Base-by-base conservation (phyloP, 805 yeast species). In the Kazachstania viticola region DNA sequence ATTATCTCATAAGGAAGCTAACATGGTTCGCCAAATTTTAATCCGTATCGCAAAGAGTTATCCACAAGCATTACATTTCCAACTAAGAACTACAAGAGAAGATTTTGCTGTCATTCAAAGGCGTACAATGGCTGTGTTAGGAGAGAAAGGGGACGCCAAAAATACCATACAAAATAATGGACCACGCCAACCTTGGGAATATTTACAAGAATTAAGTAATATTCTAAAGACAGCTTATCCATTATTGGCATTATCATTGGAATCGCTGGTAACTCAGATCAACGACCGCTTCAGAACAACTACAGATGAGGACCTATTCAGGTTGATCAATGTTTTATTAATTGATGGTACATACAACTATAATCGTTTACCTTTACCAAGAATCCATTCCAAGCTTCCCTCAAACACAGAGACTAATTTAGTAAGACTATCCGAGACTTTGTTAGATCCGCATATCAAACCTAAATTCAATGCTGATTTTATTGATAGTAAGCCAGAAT, bases 51-150 rank as follows among this genome's bases (percentile, higher is more conserved):
- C 98, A 1, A 91, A 91, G 62, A 78, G 85, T 32, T 93, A 81
- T 59, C 99, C 99, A 1, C 99, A 91, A 59, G 95, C 98, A 0
- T 67, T 91, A 35, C 97, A 91, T 49, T 91, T 87, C 75, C 96
- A 87, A 49, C 65, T 91, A 45, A 67, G 98, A 35, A 91, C 98
- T 2, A 83, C 97, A 0, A 82, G 81, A 51, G 99, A 91, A 51
- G 98, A 91, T 45, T 83, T 78, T 56, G 77, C 85, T 3, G 85
- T 81, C 3, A 69, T 85, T 32, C 94, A 85, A 53, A 69, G 88
- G 34, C 95, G 83, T 53, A 72, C 75, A 1, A 42, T 62, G 56
- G 70, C 67, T 17, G 71, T 69, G 12, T 61, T 69, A 33, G 45
- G 45, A 3, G 51, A 45, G 25, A 42, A 43, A 25, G 42, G 40